Base-by-base conservation (phyloP, 441 rosid species). In the Biscutella auriculata region DNA sequence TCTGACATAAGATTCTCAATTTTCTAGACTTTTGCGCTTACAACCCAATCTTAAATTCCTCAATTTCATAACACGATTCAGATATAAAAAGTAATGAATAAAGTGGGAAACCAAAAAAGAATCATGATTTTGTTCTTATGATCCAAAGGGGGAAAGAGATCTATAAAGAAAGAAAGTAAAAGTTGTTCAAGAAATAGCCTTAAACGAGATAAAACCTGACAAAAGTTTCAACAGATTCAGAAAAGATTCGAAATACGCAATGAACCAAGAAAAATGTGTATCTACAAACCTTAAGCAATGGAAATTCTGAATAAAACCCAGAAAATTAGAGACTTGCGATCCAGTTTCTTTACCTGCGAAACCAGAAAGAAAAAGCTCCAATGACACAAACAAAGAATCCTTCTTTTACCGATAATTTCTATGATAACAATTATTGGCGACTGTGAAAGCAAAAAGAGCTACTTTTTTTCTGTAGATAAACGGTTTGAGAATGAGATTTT, bases 121-220 rank as follows among this genome's bases (percentile, higher is more conserved):
- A n/a, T n/a, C 7, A 33, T 1, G 16, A 13, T 12, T 47, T 53
- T 60, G 49, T 35, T 66, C 27, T 57, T 27, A 42, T 33, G 32
- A 66, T 37, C 30, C 17, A n/a, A 57, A 58, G 65, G 16, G 19
- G 60, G 47, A 27, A 66, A 67, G 60, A 66, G 66, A 66, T 59
- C 61, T 53, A 52, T 27, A 43, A 37, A 63, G 44, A 19, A 30
- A n/a, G 25, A n/a, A 45, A 19, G 32, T 14, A 28, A 43, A 36
- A 52, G 54, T 52, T 40, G 63, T 23, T 40, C 44, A 51, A 48
- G 9, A 65, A 30, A 56, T 23, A 65, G 43, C 44, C 34, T 47
- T 39, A 34, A 26, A 12, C 23, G 23, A 19, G 23, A 19, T n/a
- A n/a, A 19, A 19, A 13, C 40, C 16, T 63, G 37, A 35, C 45